A percentile compares a stretch with the other conserved stretches of the same genome.
Evolutionary conservation across 192 early-diverging fungal species (phyloP).

Genomic region (Entomortierella lignicola): DNA sequence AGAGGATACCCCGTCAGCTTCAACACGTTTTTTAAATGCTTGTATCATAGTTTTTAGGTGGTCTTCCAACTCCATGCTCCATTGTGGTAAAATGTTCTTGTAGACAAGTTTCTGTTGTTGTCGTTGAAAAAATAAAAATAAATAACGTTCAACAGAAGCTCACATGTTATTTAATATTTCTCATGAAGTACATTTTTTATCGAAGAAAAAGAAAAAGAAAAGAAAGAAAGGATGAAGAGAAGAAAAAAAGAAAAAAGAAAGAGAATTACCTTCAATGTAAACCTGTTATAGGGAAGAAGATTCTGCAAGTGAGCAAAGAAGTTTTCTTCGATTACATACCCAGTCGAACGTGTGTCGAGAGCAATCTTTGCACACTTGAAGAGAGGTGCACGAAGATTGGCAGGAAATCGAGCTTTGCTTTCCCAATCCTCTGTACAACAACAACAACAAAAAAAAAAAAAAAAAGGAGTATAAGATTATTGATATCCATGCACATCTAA

Average conservation of each 20-base stretch:
- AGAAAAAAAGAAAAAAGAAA: too few species aligned
- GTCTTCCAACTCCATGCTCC: conserved; percentile 7
- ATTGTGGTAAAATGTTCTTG: conserved; percentile 20
- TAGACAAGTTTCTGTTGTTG: conserved; percentile 19
- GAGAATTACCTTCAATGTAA: conserved; percentile 25
- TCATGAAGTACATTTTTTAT: too few species aligned
- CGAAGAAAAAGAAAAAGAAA: not conserved
- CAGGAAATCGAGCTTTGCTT: conserved; percentile 7
- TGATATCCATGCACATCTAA: too few species aligned
- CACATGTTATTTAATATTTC: not conserved
- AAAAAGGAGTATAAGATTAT: not conserved
- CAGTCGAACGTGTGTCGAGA: not conserved
- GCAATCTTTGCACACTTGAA: conserved; percentile 14
- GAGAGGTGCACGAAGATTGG: not conserved
- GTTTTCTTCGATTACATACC: conserved; percentile 16
- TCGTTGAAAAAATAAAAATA: not conserved
- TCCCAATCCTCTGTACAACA: conserved; percentile 25
- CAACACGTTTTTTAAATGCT: not conserved
- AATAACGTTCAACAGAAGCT: not conserved
- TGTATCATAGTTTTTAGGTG: not conserved
- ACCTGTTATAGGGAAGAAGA: conserved; percentile 17
- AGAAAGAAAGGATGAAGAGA: not conserved
- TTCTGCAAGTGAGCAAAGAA: conserved; percentile 19
- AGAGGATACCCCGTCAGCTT: not conserved
- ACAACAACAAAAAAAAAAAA: conserved; percentile 17